Percentiles rank a stretch among this genome's conserved stretches.
These are phyloP conservation scores for Fraxinus floribunda DNA, from an alignment of 305 asterid species.

Conservation along the genomic window DNA sequence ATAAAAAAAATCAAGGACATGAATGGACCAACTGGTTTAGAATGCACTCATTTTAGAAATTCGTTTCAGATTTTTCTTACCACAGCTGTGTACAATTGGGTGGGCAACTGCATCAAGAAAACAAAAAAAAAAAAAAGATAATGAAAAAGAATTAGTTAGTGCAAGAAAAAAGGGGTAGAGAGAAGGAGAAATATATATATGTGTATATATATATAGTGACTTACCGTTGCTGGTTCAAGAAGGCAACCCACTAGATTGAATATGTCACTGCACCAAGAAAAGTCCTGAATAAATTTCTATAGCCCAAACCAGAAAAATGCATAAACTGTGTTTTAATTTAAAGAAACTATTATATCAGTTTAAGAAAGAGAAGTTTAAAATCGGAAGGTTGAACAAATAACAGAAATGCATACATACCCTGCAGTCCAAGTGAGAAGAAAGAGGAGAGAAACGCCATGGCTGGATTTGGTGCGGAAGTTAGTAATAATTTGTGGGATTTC, in stretches of 20 bases:
- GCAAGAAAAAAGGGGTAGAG: background rate
- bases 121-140: background rate
- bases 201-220: slow-evolving; percentile 16
- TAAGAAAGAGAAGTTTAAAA: too few species aligned
- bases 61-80: slow-evolving; percentile 36
- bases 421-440: slow-evolving; percentile 80
- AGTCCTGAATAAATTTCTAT: background rate
- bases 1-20: background rate
- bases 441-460: slow-evolving; percentile 74
- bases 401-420: slow-evolving; percentile 40
- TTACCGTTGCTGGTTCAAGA: slow-evolving; percentile 91
- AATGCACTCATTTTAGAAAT: background rate
- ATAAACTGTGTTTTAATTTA: background rate
- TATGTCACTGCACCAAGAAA: slow-evolving; percentile 53
- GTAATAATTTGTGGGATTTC: slow-evolving; percentile 92
- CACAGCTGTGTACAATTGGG: slow-evolving; percentile 84
- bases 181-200: background rate
- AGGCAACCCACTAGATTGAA: slow-evolving; percentile 83
- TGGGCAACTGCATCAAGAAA: slow-evolving; percentile 69
- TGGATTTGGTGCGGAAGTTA: slow-evolving; percentile 69
- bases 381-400: too few species aligned
- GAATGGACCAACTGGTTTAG: background rate
- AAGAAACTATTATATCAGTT: too few species aligned
- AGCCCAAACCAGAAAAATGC: background rate
- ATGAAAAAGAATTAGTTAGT: background rate